These are phyloP conservation scores for Trichosanthes truncata DNA, from an alignment of 306 rosid genomes.

Conservation along the genomic window DNA sequence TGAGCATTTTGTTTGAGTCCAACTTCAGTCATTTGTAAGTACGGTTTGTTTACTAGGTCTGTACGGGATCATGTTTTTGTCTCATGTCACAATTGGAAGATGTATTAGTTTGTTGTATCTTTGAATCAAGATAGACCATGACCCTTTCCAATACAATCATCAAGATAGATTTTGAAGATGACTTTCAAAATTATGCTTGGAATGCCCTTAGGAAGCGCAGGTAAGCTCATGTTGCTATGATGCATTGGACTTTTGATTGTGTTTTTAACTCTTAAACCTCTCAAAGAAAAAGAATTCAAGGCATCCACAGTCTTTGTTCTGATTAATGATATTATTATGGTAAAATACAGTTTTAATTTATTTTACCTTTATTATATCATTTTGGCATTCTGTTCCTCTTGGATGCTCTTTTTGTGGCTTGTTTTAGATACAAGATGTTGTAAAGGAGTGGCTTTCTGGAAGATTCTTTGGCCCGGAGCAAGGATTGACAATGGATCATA, in stretches of 20 bases:
- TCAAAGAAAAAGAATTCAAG: neutral
- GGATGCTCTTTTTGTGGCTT: constrained; percentile 1
- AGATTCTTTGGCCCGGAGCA: constrained; percentile 84
- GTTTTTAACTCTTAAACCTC: neutral
- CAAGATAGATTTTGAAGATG: neutral
- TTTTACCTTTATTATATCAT: neutral
- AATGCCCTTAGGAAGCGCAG: neutral
- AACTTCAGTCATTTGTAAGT: neutral
- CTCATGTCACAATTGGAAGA: neutral
- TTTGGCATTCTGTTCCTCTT: neutral
- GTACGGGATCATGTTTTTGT: neutral
- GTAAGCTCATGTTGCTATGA: neutral
- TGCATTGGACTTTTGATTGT: neutral
- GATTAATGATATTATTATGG: neutral
- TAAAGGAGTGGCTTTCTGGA: constrained; percentile 45
- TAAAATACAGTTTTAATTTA: neutral
- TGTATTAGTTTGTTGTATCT: neutral
- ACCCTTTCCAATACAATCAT: neutral
- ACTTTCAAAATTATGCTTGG: constrained; percentile 2
- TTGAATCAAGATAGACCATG: neutral
- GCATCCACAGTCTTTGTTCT: neutral
- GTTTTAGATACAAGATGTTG: neutral
- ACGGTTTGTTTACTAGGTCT: constrained; percentile 5
- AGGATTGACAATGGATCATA: constrained; percentile 87
- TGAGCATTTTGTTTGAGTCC: neutral